Evolutionary conservation across 306 rosid species (phyloP).

Genomic region (Sphenostylis stenocarpa): DNA sequence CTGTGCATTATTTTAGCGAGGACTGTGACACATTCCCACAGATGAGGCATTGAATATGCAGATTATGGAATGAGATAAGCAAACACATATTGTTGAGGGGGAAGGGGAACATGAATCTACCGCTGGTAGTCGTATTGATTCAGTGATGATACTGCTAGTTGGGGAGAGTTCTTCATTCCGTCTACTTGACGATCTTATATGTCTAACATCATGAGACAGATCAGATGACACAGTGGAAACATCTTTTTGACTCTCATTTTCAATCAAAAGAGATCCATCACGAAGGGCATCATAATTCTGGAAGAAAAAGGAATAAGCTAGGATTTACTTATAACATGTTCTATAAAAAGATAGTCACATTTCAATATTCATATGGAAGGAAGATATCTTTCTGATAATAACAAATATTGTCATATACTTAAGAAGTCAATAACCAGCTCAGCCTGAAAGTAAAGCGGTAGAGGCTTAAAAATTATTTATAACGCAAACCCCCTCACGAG

Average conservation of each 20-base stretch:
- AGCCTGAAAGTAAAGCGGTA: neutral
- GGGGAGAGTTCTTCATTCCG: conserved; percentile 83
- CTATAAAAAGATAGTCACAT: conserved; percentile 24
- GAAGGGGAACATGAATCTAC: conserved; percentile 39
- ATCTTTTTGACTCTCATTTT: conserved; percentile 65
- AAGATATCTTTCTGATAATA: conserved; percentile 19
- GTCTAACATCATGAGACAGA: conserved; percentile 64
- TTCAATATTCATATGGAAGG: neutral
- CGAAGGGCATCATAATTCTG: conserved; percentile 62
- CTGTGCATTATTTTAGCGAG: conserved; percentile 4
- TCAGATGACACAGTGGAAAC: conserved; percentile 51
- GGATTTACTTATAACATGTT: conserved; percentile 12
- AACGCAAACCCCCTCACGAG: conserved; percentile 14
- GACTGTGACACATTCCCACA: conserved; percentile 6
- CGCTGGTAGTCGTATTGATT: conserved; percentile 58
- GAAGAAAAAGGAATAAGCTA: conserved; percentile 21
- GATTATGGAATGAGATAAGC: conserved; percentile 22
- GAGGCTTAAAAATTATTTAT: neutral
- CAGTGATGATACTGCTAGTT: conserved; percentile 66
- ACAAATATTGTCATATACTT: neutral
- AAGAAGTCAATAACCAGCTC: conserved; percentile 16
- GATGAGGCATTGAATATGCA: conserved; percentile 23
- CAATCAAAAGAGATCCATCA: conserved; percentile 57
- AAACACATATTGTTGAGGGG: conserved; percentile 6
- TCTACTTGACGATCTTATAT: conserved; percentile 74